Evolutionary conservation across 1,139 yeast species (phyloP), one percentile per base, ranked within the genome.

Genomic region (Suhomyces maxii): DNA sequence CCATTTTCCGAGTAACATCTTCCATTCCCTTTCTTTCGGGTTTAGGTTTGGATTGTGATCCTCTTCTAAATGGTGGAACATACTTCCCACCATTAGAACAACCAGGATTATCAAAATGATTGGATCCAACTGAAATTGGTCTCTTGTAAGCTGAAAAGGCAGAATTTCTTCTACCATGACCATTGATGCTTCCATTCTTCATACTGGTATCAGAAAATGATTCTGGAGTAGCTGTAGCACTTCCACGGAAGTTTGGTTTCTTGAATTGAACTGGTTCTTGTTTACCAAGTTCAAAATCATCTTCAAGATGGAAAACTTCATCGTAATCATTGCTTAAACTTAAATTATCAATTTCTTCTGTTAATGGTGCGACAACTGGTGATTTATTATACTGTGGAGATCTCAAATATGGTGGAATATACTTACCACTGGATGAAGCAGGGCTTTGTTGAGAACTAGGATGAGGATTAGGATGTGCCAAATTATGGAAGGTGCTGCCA

Each of bases 31-130:
- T 45, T 34, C 42, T 51, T n/a, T 52, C 55, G 3, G 47, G 41
- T 31, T 44, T 48, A 13, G 39, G 42, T 30, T 30, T 32, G 36
- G 45, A 39, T 26, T 67, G 70, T 2, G 78, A 71, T 0, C 74
- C 74, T 59, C 91, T 73, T 58, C 86, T 69, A 59, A 80, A 84
- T 13, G 91, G 93, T 28, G 91, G 91, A 38, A 86, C 69, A 56
- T 86, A 86, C 59, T 83, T 83, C 1, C 86, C 86, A 34, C 73
- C 67, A 8, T 62, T 47, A 36, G 61, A 49, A n/a, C 71, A 28
- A 11, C 45, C 37, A 37, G 38, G 45, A 26, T 39, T 41, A 23
- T 26, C 38, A 31, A 39, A 35, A n/a, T 38, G 35, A 31, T 38
- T 39, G 34, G 36, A 42, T 7, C 53, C 54, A 34, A 49, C 48